phyloP scores from a whole-genome alignment of 1,284 basidiomycete species.

The Pseudozyma pruni region DNA sequence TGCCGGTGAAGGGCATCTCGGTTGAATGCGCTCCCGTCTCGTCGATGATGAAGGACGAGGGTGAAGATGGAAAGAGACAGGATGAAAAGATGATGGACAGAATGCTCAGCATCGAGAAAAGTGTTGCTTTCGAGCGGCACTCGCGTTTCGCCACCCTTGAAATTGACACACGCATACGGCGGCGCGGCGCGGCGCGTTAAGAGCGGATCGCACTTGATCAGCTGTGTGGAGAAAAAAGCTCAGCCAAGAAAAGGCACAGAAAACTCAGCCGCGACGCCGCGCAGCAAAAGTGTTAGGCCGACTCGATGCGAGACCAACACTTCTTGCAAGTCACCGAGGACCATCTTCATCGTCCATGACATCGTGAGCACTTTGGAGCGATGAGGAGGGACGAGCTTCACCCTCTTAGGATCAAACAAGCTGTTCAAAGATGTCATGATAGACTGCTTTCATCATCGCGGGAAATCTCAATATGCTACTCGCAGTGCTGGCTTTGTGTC shows the following conservation, averaged over 20 bases:
- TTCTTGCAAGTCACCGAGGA: too few relatives aligned
- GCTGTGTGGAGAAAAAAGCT: slow-evolving; percentile 13
- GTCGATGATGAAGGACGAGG: not conserved
- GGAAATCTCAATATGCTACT: too few relatives aligned
- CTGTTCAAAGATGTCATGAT: too few relatives aligned
- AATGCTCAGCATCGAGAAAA: slow-evolving; percentile 12
- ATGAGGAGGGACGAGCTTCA: too few relatives aligned
- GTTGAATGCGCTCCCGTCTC: not conserved
- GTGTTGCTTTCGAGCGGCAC: slow-evolving; percentile 30
- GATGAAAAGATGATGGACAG: not conserved
- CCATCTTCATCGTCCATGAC: not conserved
- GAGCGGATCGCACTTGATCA: too few relatives aligned
- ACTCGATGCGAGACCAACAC: slow-evolving; percentile 10
- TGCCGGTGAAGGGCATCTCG: slow-evolving; percentile 20
- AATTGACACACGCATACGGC: too few relatives aligned
- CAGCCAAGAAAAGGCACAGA: not conserved
- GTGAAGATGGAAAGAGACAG: slow-evolving; percentile 2
- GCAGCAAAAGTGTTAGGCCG: not conserved
- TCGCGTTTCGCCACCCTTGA: slow-evolving; percentile 38
- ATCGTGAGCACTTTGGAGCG: not conserved
- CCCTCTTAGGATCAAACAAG: too few relatives aligned
- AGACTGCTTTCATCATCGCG: too few relatives aligned
- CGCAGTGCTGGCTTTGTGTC: slow-evolving; percentile 34
- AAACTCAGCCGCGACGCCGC: slow-evolving; percentile 8
- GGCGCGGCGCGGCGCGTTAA: slow-evolving; percentile 15